Evolutionary conservation across 352 stramenopile genomes (phyloP).

Genomic region (Globisporangium ultimum): DNA sequence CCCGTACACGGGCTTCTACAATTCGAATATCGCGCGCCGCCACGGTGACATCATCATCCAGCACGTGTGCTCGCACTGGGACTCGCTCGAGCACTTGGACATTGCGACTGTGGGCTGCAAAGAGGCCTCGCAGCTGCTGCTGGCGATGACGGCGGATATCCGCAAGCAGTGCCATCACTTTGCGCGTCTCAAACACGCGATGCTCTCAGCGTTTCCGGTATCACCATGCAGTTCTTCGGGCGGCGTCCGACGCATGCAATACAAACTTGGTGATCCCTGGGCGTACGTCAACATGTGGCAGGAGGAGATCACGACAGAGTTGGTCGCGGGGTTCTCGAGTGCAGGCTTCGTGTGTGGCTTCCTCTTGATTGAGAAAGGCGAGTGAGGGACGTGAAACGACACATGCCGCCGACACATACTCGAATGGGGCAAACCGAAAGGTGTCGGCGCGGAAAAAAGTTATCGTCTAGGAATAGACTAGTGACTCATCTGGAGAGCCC

Average conservation of each 20-base stretch:
- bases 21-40: constrained; percentile 46
- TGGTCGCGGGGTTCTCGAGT: constrained; percentile 37
- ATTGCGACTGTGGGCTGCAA: constrained; percentile 48
- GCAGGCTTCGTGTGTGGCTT: constrained; percentile 51
- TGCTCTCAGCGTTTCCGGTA: constrained; percentile 33
- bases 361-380: constrained; percentile 51
- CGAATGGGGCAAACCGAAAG: background rate
- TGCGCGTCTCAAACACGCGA: constrained; percentile 44
- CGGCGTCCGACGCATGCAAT: constrained; percentile 33
- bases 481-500: too few species aligned
- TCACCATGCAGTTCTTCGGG: background rate
- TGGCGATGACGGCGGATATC: constrained; percentile 44
- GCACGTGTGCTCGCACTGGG: constrained; percentile 51
- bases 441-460: too few species aligned
- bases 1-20: constrained; percentile 53
- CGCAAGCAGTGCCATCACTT: constrained; percentile 57
- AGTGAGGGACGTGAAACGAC: background rate
- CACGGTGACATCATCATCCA: constrained; percentile 57
- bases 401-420: background rate
- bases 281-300: constrained; percentile 39
- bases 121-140: constrained; percentile 37
- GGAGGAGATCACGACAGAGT: constrained; percentile 35
- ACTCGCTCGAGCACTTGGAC: constrained; percentile 30
- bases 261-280: constrained; percentile 29
- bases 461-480: too few species aligned